phyloP scores from a whole-genome alignment of 1,139 yeast genomes.

The Blastobotrys elegans region DNA sequence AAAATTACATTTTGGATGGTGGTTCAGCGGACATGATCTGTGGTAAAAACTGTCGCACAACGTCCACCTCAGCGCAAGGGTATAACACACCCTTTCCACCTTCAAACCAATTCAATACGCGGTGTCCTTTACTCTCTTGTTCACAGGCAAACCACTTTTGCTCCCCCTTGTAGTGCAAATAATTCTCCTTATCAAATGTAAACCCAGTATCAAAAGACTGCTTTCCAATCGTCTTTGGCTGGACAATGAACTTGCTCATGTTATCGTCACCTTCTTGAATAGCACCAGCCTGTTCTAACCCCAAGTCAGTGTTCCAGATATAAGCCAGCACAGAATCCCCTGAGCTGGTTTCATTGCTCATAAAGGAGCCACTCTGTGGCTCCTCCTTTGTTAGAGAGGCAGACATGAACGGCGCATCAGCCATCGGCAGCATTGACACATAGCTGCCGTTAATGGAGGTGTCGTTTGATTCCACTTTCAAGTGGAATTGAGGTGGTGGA shows the following conservation, averaged over 20 bases:
- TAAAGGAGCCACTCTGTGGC: constrained; percentile 1
- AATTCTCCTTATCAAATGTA: neutral
- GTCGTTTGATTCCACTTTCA: neutral
- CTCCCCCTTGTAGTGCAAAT: neutral
- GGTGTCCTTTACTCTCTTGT: neutral
- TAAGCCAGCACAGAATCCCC: neutral
- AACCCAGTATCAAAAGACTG: neutral
- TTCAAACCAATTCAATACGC: neutral
- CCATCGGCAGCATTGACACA: neutral
- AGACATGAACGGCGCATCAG: constrained; percentile 6
- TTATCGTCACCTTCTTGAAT: neutral
- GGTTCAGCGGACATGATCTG: neutral
- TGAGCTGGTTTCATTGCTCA: neutral
- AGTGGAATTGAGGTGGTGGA: constrained; percentile 4
- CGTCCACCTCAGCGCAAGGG: neutral
- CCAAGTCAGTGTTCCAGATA: neutral
- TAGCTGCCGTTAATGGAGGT: neutral
- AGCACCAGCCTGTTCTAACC: neutral
- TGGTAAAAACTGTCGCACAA: neutral
- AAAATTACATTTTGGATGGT: no score
- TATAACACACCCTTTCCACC: neutral
- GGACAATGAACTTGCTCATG: neutral
- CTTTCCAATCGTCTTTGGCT: neutral
- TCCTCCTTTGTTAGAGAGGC: neutral
- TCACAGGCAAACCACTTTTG: neutral